phyloP scores from a whole-genome alignment of 768 basidiomycete genomes.

The Kwoniella europaea region DNA sequence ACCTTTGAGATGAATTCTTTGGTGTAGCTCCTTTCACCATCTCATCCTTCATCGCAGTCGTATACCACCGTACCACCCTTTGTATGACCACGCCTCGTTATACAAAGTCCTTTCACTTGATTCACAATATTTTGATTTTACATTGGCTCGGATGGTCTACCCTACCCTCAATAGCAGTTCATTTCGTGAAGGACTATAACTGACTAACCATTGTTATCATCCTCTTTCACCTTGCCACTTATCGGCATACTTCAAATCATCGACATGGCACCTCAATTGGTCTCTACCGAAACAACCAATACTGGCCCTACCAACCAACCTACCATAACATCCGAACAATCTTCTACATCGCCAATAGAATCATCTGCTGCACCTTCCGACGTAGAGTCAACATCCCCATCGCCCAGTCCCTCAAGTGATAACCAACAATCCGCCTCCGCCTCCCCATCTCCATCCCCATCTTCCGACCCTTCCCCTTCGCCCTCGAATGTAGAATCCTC shows the following conservation, averaged over 20 bases:
- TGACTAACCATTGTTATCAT: background rate
- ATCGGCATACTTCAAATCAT: no score
- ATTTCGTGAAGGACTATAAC: background rate
- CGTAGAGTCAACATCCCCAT: conserved; percentile 9
- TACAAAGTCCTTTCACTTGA: background rate
- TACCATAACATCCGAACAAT: conserved; percentile 2
- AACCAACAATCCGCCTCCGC: conserved; percentile 2
- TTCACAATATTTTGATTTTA: background rate
- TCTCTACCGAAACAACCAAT: background rate
- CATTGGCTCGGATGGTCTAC: background rate
- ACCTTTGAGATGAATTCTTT: background rate
- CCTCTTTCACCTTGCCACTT: background rate
- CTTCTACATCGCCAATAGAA: conserved; percentile 14
- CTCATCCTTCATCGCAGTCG: background rate
- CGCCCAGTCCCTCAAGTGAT: background rate
- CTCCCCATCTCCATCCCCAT: conserved; percentile 12
- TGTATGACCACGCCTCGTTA: background rate
- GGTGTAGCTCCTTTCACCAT: background rate
- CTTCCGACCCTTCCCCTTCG: conserved; percentile 20
- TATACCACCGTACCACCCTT: background rate
- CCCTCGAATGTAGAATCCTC: conserved; percentile 14
- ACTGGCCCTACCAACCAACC: background rate
- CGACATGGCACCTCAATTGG: background rate
- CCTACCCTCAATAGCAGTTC: background rate
- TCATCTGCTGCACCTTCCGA: conserved; percentile 4